Evolutionary conservation across 305 asterid species (phyloP).

Genomic region (Caryopteris hybrid): DNA sequence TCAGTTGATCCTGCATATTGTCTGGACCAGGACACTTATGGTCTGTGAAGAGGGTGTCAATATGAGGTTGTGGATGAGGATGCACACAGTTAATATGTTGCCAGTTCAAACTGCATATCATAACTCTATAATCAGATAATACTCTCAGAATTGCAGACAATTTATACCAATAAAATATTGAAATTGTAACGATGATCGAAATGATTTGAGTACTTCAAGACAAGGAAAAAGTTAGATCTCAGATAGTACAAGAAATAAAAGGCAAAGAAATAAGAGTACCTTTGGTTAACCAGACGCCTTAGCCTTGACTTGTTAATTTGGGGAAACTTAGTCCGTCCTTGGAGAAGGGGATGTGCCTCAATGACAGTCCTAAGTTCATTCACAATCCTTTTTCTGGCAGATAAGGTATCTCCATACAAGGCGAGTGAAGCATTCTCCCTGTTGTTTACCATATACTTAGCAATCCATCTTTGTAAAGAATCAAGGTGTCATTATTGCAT

Average conservation of each 20-base stretch:
- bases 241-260: background rate
- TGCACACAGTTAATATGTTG: conserved; percentile 60
- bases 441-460: conserved; percentile 19
- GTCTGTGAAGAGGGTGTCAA: conserved; percentile 58
- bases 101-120: conserved; percentile 75
- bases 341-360: conserved; percentile 59
- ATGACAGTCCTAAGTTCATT: conserved; percentile 40
- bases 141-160: too few species aligned
- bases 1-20: conserved; percentile 26
- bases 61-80: conserved; percentile 62
- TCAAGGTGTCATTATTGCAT: background rate
- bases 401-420: conserved; percentile 46
- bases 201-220: background rate
- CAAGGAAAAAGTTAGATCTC: background rate
- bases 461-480: background rate
- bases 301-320: conserved; percentile 53
- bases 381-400: conserved; percentile 48
- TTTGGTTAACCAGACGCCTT: conserved; percentile 72
- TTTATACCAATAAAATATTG: too few species aligned
- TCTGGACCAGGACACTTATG: conserved; percentile 58
- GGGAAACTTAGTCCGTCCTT: conserved; percentile 42
- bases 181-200: too few species aligned
- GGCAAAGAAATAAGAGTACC: conserved; percentile 32
- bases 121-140: conserved; percentile 5
- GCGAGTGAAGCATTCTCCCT: conserved; percentile 56